Evolutionary conservation across 2,329 filamentous ascomycete genomes (phyloP).

Genomic region (Plenodomus lindquistii): DNA sequence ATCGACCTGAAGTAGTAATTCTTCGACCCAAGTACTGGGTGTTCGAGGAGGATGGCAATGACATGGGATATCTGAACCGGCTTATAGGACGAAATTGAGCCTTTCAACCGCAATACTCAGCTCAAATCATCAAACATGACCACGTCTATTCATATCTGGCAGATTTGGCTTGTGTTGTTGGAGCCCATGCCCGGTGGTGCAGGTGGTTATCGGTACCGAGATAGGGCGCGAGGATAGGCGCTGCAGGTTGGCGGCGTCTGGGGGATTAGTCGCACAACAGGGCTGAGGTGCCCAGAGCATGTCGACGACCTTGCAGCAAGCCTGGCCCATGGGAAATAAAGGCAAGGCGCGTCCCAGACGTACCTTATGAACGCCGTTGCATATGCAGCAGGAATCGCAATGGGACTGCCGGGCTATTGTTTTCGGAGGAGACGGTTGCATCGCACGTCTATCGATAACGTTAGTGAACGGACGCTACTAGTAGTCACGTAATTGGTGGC

Average conservation of each 20-base stretch:
- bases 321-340: neutral
- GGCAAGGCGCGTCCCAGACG: no score
- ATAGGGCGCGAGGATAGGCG: neutral
- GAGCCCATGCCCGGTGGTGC: neutral
- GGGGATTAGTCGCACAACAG: neutral
- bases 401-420: neutral
- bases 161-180: neutral
- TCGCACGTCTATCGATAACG: conserved; percentile 1
- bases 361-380: no score
- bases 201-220: neutral
- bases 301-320: neutral
- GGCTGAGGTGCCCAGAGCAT: neutral
- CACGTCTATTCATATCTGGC: neutral
- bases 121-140: neutral
- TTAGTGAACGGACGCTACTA: neutral
- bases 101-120: no score
- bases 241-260: neutral
- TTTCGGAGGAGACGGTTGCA: neutral
- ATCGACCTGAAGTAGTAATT: no score
- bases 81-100: no score
- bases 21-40: no score
- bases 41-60: no score
- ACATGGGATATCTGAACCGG: no score
- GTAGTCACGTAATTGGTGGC: neutral
- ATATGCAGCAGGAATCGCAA: neutral